Percentiles rank a stretch among this genome's conserved stretches.
phyloP scores from a whole-genome alignment of 2,329 filamentous ascomycete species.

The Monilinia polystroma region DNA sequence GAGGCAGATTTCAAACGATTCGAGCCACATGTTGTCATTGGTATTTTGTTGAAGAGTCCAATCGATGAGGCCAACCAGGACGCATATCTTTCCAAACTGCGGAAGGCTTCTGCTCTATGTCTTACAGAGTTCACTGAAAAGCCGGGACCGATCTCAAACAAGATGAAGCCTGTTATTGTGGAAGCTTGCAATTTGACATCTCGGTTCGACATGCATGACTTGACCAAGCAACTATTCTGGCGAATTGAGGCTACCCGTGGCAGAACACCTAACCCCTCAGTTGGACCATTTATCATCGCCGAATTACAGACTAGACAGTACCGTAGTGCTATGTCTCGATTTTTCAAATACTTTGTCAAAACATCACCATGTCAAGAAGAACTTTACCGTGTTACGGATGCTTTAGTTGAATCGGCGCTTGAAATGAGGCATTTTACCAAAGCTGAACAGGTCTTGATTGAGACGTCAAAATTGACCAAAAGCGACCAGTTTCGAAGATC shows the following conservation, averaged over 20 bases:
- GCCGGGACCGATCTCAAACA: constrained; percentile 23
- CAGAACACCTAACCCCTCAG: constrained; percentile 9
- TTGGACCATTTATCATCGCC: constrained; percentile 29
- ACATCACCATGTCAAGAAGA: constrained; percentile 26
- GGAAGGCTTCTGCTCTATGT: constrained; percentile 34
- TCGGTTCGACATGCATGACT: constrained; percentile 28
- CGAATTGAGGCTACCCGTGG: constrained; percentile 27
- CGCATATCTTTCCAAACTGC: constrained; percentile 24
- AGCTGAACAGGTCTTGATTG: constrained; percentile 33
- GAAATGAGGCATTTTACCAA: constrained; percentile 25
- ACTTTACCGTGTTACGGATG: constrained; percentile 27
- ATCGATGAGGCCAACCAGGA: neutral
- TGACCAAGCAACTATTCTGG: constrained; percentile 31
- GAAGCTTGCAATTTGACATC: constrained; percentile 32
- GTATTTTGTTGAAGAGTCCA: constrained; percentile 23
- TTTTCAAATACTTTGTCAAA: constrained; percentile 18
- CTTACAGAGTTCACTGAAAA: constrained; percentile 32
- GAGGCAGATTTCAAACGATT: constrained; percentile 31
- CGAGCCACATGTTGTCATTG: constrained; percentile 29
- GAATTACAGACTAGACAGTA: constrained; percentile 29
- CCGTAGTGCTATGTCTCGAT: constrained; percentile 17
- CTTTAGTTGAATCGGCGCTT: constrained; percentile 33
- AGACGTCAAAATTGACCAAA: constrained; percentile 31
- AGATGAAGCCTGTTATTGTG: constrained; percentile 28
- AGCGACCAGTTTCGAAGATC: constrained; percentile 26